A percentile compares a stretch with the other conserved stretches of the same genome.
These are phyloP conservation scores for Phytophthora kernoviae DNA, from an alignment of 352 stramenopile species.

Conservation along the genomic window DNA sequence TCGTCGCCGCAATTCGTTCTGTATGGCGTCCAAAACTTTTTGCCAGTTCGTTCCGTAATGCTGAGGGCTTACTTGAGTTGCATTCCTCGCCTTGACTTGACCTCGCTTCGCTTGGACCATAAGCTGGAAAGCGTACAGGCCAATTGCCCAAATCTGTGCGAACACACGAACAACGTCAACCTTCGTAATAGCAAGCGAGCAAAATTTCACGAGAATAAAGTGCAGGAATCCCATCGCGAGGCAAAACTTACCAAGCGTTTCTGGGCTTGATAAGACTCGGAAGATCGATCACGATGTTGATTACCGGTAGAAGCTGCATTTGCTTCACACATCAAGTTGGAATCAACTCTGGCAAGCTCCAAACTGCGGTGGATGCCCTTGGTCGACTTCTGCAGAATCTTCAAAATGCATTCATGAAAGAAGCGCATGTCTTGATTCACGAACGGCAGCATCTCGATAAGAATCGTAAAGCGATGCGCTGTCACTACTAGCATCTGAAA, in stretches of 20 bases:
- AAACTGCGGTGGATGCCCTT: conserved; percentile 52
- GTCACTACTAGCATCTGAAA: conserved; percentile 62
- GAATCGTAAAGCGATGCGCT: conserved; percentile 53
- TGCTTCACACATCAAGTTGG: neutral
- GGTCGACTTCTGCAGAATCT: conserved; percentile 53
- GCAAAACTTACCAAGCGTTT: conserved; percentile 25
- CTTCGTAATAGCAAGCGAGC: no score
- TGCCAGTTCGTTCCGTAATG: conserved; percentile 25
- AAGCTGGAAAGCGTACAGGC: conserved; percentile 45
- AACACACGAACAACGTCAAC: neutral
- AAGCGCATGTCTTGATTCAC: conserved; percentile 48
- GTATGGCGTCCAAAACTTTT: conserved; percentile 20
- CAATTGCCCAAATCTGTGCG: conserved; percentile 49
- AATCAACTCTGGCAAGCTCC: neutral
- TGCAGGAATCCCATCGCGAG: neutral
- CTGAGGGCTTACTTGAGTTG: conserved; percentile 3
- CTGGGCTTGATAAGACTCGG: conserved; percentile 16
- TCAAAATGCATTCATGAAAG: conserved; percentile 36
- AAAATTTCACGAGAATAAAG: no score
- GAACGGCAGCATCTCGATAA: conserved; percentile 64
- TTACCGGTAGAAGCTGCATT: neutral
- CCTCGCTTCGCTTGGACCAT: conserved; percentile 28
- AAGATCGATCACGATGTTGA: conserved; percentile 1
- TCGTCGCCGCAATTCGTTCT: conserved; percentile 9
- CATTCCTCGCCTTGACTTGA: conserved; percentile 8